Evolutionary conservation across 202 grass and related monocot genomes (phyloP).

Genomic region (Musa balbisiana): DNA sequence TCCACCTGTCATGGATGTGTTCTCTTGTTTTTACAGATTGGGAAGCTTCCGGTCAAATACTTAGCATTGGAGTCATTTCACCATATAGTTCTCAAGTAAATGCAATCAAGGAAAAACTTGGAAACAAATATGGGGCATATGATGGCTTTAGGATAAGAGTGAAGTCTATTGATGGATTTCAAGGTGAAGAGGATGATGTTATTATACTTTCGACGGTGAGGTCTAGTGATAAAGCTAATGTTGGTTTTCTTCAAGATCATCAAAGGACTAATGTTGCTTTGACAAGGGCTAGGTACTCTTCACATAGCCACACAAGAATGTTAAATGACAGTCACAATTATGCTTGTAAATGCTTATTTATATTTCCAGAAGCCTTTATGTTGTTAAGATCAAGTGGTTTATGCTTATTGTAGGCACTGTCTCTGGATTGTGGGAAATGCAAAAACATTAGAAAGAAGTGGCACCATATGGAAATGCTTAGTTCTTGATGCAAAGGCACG

Average conservation of each 20-base stretch:
- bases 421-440: slow-evolving; percentile 78
- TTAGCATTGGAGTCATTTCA: slow-evolving; percentile 63
- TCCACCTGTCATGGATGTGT: neutral
- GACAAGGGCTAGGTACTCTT: slow-evolving; percentile 71
- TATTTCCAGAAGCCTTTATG: neutral
- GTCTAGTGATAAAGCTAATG: slow-evolving; percentile 38
- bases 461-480: slow-evolving; percentile 52
- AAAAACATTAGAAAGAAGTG: slow-evolving; percentile 38
- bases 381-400: neutral
- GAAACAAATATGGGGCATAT: slow-evolving; percentile 32
- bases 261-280: slow-evolving; percentile 76
- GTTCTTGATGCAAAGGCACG: slow-evolving; percentile 39
- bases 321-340: too few relatives aligned
- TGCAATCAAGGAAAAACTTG: slow-evolving; percentile 48
- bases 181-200: slow-evolving; percentile 76
- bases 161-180: slow-evolving; percentile 75
- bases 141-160: slow-evolving; percentile 52
- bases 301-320: neutral
- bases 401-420: slow-evolving; percentile 55
- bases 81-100: slow-evolving; percentile 62
- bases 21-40: slow-evolving; percentile 33
- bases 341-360: neutral
- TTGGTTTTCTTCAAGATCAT: slow-evolving; percentile 59
- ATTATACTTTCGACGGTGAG: slow-evolving; percentile 80
- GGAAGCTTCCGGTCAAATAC: slow-evolving; percentile 24